Base-by-base conservation (phyloP, 2,329 filamentous ascomycete genomes). In the Rhinocladiella mackenziei region DNA sequence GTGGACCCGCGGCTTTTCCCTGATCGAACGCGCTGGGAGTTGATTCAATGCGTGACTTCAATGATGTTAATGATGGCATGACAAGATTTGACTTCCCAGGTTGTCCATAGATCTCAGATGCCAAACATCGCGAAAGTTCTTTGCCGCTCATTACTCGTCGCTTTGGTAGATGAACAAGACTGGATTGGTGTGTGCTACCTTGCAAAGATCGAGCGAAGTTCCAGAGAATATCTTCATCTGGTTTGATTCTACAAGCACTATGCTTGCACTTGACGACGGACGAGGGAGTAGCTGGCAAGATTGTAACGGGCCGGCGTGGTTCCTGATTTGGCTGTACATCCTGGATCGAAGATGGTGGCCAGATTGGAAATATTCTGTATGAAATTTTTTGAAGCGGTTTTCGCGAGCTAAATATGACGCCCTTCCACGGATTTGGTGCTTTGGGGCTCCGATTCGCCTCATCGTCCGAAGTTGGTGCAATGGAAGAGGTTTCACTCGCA, bases 11-110 rank as follows among this genome's bases (percentile, higher is more conserved):
- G 56, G 85, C 94, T 37, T 75, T 76, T 6, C 82, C 85, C 50
- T 70, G 76, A 61, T 98, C 92, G 58, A 89, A 96, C 0, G 89
- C 81, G 3, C 86, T 89, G 9, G 89, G 70, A 0, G 73, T 73
- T 1, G 71, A 73, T 32, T 72, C 66, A 22, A 96, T 48, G 3
- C 40, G 30, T 32, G 39, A 14, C 23, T 38, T 72, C 0, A 73
- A 71, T 2, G 70, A 62, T 19, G 15, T n/a, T n/a, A n/a, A n/a
- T n/a, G n/a, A n/a, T n/a, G n/a, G n/a, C n/a, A n/a, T 14, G 37
- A 39, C 26, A 15, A 22, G 25, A n/a, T n/a, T 5, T 7, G 22
- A 17, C 2, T 20, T 32, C 3, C 17, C 23, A 11, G 22, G n/a
- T 26, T 30, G 25, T 36, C 14, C 37, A 11, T 25, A 22, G 4